Evolutionary conservation across 2,329 filamentous ascomycete genomes (phyloP), one percentile per base, ranked within the genome.

Genomic region (Penicillium sclerotiorum): DNA sequence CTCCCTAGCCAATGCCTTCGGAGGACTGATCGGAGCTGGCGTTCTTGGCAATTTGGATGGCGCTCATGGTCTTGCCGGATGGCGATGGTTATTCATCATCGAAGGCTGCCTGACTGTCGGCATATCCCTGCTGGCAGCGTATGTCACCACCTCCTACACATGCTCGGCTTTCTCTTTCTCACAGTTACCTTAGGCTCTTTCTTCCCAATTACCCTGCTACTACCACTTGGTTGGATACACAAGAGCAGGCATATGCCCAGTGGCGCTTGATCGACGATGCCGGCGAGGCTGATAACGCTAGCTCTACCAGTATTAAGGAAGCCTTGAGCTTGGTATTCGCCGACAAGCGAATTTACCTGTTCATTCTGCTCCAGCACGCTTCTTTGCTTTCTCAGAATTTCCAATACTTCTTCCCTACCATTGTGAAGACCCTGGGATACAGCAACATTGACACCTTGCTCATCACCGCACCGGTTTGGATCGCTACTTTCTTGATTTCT

Each of bases 371-470:
- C 59, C 75, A 78, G 53, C 76, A 78, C 57, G 68, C 74, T 57
- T 73, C 73, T 2, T 76, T 78, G 45, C 66, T 76, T 40, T 70
- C 74, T 0, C 79, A 83, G 59, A 80, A 78, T 1, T 85, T 86
- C 59, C 81, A 84, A 38, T 85, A 85, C 61, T 86, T 86, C 70
- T 86, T 87, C 67, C 84, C 84, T 0, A 81, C 77, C 0, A 84
- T 87, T 33, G 80, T 86, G 1, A 75, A 81, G 36, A 85, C 81
- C 0, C 74, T 87, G 0, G 81, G 82, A 0, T 87, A 82, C 62
- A 72, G 53, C 50, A 66, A 73, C 33, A 73, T 76, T 21, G 64
- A 77, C 27, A 77, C 77, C 0, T 55, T 79, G 11, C 61, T 79
- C 1, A 70, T 79, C 18, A 73, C 72, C 2, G 75, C 75, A 0